Conservation (phyloP, 2,329 filamentous ascomycete genomes). For the Ophiostoma sp. region DNA sequence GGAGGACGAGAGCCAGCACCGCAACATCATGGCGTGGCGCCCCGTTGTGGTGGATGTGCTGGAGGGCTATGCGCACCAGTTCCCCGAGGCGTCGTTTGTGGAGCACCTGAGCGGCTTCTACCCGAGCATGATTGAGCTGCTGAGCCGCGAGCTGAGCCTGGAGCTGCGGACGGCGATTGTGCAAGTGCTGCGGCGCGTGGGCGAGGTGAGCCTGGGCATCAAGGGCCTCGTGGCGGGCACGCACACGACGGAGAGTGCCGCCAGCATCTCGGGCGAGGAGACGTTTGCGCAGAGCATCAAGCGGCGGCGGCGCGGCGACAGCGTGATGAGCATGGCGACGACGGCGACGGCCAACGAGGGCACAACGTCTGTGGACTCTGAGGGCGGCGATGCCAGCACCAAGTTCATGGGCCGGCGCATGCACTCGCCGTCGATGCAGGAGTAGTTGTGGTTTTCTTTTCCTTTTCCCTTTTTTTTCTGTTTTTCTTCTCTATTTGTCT, state of each 20-base stretch:
- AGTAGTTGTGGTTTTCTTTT: not conserved
- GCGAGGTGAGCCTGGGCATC: conserved; percentile 65
- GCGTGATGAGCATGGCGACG: conserved; percentile 25
- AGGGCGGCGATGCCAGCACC: conserved; percentile 30
- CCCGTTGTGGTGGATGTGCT: conserved; percentile 96
- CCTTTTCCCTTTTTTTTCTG: not conserved
- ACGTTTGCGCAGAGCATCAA: not conserved
- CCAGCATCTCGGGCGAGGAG: conserved; percentile 19
- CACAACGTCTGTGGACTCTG: conserved; percentile 26
- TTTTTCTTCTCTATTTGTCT: not conserved
- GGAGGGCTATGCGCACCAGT: conserved; percentile 83
- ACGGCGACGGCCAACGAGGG: conserved; percentile 19
- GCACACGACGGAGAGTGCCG: not conserved
- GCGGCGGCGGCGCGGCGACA: conserved; percentile 25
- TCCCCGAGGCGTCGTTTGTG: conserved; percentile 73
- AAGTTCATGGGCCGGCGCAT: conserved; percentile 29
- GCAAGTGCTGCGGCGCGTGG: conserved; percentile 71
- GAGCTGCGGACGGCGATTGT: conserved; percentile 78
- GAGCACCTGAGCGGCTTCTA: conserved; percentile 80
- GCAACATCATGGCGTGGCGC: conserved; percentile 95
- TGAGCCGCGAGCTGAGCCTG: conserved; percentile 72
- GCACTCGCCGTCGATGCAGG: conserved; percentile 19
- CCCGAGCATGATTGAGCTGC: conserved; percentile 73
- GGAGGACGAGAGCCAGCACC: conserved; percentile 92
- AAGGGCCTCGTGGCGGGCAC: conserved; percentile 38